These are phyloP conservation scores for Tetrapisispora namnaoensis DNA, from an alignment of 805 yeast genomes.

Conservation along the genomic window DNA sequence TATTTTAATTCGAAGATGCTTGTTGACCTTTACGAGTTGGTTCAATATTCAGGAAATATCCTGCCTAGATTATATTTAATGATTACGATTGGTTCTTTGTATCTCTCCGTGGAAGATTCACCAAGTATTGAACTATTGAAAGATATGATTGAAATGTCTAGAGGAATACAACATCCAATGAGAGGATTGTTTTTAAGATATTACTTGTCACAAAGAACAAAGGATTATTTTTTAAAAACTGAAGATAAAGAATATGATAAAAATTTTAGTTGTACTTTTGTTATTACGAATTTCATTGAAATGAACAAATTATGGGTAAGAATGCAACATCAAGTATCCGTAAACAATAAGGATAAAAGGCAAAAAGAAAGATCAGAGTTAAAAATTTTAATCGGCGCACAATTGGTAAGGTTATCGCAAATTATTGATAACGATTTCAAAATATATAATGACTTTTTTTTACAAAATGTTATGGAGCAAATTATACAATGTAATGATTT, in stretches of 20 bases:
- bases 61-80: slow-evolving; percentile 84
- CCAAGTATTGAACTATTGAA: slow-evolving; percentile 78
- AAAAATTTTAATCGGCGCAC: slow-evolving; percentile 86
- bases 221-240: slow-evolving; percentile 29
- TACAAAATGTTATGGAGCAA: slow-evolving; percentile 81
- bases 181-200: slow-evolving; percentile 84
- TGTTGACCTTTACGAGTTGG: slow-evolving; percentile 84
- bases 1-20: slow-evolving; percentile 27
- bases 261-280: slow-evolving; percentile 49
- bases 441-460: slow-evolving; percentile 39
- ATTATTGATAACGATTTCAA: slow-evolving; percentile 59
- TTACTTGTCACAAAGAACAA: slow-evolving; percentile 74
- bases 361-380: slow-evolving; percentile 76
- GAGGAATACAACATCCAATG: slow-evolving; percentile 91
- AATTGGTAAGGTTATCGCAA: slow-evolving; percentile 80
- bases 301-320: slow-evolving; percentile 98
- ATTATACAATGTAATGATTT: slow-evolving; percentile 86
- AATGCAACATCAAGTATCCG: slow-evolving; percentile 89
- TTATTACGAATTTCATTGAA: slow-evolving; percentile 81
- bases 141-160: slow-evolving; percentile 94
- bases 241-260: slow-evolving; percentile 4
- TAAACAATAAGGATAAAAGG: slow-evolving; percentile 67
- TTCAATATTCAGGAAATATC: slow-evolving; percentile 88
- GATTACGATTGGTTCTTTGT: slow-evolving; percentile 89
- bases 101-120: slow-evolving; percentile 66